Percentiles rank a stretch among this genome's conserved stretches.
Conservation (phyloP, 306 rosid genomes). For the Lathyrus sativus region DNA sequence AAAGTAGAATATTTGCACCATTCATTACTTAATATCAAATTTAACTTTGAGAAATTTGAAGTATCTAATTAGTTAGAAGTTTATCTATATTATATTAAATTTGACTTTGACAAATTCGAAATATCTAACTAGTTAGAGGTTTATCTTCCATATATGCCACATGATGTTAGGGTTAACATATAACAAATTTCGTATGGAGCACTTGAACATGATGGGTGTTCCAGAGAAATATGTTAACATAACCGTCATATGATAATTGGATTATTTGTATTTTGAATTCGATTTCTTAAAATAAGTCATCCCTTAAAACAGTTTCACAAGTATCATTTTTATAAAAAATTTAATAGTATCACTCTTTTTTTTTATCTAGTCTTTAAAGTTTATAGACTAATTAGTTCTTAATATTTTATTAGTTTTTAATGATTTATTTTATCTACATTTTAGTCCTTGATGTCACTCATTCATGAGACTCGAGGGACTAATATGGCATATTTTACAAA, state of each 20-base stretch:
- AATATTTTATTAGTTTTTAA: not conserved
- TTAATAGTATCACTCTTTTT: not conserved
- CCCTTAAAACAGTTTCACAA: not conserved
- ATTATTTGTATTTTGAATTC: not conserved
- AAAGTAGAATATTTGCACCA: not conserved
- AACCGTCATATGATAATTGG: not conserved
- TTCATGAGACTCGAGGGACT: not conserved
- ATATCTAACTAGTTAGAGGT: not conserved
- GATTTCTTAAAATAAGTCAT: not conserved
- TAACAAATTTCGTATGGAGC: too few relatives aligned
- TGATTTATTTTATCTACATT: not conserved
- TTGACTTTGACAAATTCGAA: not conserved
- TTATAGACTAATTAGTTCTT: not conserved
- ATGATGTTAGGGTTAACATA: too few relatives aligned
- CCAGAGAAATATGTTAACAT: not conserved
- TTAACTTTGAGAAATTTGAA: too few relatives aligned
- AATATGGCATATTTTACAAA: not conserved
- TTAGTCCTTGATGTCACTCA: not conserved
- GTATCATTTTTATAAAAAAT: too few relatives aligned
- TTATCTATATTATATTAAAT: not conserved
- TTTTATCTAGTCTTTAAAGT: not conserved
- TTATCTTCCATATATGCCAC: not conserved
- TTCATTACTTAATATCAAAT: not conserved
- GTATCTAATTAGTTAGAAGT: too few relatives aligned
- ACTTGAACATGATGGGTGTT: too few relatives aligned